These are phyloP conservation scores for Clonostachys chloroleuca DNA, from an alignment of 2,329 filamentous ascomycete genomes.

Conservation along the genomic window DNA sequence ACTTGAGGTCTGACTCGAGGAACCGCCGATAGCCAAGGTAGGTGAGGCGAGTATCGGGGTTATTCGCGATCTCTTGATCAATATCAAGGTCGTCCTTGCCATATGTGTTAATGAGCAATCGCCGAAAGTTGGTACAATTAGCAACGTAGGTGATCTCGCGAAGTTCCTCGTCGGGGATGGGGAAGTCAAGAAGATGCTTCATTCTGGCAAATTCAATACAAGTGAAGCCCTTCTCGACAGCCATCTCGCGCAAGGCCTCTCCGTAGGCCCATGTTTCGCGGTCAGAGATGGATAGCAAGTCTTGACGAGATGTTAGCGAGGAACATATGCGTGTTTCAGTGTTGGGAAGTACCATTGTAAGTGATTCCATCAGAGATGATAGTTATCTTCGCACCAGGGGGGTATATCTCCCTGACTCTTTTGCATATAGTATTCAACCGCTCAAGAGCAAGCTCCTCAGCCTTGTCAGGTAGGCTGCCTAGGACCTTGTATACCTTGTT, in stretches of 20 bases:
- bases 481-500: conserved; percentile 24
- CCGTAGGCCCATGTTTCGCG: conserved; percentile 44
- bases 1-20: conserved; percentile 18
- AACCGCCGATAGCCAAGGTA: conserved; percentile 21
- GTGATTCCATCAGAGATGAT: conserved; percentile 50
- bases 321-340: background rate
- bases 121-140: conserved; percentile 20
- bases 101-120: conserved; percentile 14
- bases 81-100: conserved; percentile 16
- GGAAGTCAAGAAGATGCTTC: conserved; percentile 34
- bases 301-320: conserved; percentile 15
- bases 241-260: conserved; percentile 32
- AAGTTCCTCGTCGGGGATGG: conserved; percentile 25
- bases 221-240: conserved; percentile 24
- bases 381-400: conserved; percentile 18
- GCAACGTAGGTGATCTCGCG: conserved; percentile 32
- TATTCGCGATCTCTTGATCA: conserved; percentile 16
- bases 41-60: conserved; percentile 17
- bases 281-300: conserved; percentile 41
- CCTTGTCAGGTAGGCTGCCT: conserved; percentile 19
- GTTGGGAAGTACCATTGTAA: conserved; percentile 38
- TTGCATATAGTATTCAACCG: conserved; percentile 18
- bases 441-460: conserved; percentile 18
- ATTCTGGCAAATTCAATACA: conserved; percentile 41
- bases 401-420: conserved; percentile 16